Percentiles rank a stretch among this genome's conserved stretches.
phyloP scores from a whole-genome alignment of 1,284 basidiomycete genomes.

The Tausonia pullulans region DNA sequence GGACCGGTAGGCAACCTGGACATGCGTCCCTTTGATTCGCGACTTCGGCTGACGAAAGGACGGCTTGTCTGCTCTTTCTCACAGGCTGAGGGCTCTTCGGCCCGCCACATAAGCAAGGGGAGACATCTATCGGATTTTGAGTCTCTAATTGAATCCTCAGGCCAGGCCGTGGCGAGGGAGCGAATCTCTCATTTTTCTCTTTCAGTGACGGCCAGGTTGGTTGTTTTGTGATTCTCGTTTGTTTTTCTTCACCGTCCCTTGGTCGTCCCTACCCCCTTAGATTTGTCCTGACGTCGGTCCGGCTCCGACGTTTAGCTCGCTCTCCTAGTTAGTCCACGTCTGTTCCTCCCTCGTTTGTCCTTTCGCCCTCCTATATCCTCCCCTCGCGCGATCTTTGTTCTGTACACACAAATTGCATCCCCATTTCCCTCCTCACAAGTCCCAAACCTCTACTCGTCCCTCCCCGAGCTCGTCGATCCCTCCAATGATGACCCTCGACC shows the following conservation, averaged over 20 bases:
- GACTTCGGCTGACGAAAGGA: not conserved
- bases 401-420: no score
- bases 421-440: not conserved
- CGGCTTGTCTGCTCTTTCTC: not conserved
- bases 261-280: not conserved
- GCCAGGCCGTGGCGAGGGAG: no score
- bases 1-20: conserved; percentile 35
- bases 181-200: not conserved
- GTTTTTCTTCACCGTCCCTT: not conserved
- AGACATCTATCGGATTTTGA: no score
- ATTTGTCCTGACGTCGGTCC: no score
- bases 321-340: not conserved
- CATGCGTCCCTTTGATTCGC: not conserved
- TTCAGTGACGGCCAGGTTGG: not conserved
- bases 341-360: not conserved
- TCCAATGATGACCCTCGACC: not conserved
- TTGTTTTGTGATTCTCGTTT: no score
- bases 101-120: conserved; percentile 41
- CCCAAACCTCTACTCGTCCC: not conserved
- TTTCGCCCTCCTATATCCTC: not conserved
- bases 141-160: no score
- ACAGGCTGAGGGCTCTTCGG: conserved; percentile 58
- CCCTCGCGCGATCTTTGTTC: not conserved
- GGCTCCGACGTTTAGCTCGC: no score
- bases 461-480: not conserved